A percentile compares a stretch with the other conserved stretches of the same genome.
Conservation (phyloP, 805 yeast genomes). For the Millerozyma acaciae region DNA sequence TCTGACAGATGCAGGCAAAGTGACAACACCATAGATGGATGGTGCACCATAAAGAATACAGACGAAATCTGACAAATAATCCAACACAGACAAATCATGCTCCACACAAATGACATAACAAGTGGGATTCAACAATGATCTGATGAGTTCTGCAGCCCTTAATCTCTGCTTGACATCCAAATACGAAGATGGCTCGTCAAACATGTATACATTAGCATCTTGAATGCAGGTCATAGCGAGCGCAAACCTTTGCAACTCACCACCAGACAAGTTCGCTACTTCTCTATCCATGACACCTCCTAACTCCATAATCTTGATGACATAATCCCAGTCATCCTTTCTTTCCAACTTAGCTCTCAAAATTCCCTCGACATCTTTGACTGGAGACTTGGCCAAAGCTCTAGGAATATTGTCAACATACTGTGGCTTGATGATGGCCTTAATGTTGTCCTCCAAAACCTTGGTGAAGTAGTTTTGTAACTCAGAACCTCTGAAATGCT, state of each 20-base stretch:
- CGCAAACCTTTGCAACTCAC: constrained; percentile 97
- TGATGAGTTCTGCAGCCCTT: constrained; percentile 92
- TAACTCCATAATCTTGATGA: constrained; percentile 71
- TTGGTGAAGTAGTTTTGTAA: constrained; percentile 94
- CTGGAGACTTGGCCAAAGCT: constrained; percentile 84
- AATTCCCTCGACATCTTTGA: constrained; percentile 80
- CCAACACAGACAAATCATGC: constrained; percentile 97
- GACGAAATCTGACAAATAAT: constrained; percentile 92
- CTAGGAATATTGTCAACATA: constrained; percentile 97
- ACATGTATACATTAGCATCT: constrained; percentile 94
- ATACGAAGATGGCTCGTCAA: constrained; percentile 98
- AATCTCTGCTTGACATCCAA: constrained; percentile 98
- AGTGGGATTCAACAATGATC: constrained; percentile 74
- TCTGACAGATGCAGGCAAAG: constrained; percentile 93
- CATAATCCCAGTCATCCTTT: constrained; percentile 58
- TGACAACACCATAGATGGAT: constrained; percentile 97
- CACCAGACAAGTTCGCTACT: constrained; percentile 88
- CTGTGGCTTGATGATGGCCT: constrained; percentile 98
- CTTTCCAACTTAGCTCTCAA: constrained; percentile 76
- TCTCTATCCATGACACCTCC: constrained; percentile 79
- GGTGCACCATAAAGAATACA: constrained; percentile 98
- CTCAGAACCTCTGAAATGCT: constrained; percentile 93
- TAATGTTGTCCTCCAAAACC: constrained; percentile 87
- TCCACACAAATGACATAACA: constrained; percentile 93
- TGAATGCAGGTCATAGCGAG: constrained; percentile 97